Conservation (phyloP, 768 basidiomycete species). For the Boletellus emodensis region DNA sequence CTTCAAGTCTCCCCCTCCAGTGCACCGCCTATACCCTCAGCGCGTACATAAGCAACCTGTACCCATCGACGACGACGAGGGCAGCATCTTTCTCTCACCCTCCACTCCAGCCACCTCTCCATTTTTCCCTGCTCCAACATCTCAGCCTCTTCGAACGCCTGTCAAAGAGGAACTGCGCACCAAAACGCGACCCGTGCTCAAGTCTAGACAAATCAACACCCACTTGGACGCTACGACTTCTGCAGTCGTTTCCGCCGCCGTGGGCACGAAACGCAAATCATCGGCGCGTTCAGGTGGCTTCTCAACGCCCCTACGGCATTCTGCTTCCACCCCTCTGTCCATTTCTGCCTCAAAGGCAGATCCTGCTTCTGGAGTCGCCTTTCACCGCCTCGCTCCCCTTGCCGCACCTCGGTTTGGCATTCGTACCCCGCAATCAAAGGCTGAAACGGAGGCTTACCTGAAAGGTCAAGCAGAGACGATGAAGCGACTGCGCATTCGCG, state of each 20-base stretch:
- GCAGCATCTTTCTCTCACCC: constrained; percentile 53
- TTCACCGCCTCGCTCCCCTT: constrained; percentile 34
- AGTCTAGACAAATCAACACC: constrained; percentile 28
- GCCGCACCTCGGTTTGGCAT: constrained; percentile 28
- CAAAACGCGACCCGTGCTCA: constrained; percentile 41
- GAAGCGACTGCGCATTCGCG: constrained; percentile 57
- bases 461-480: constrained; percentile 60
- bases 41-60: constrained; percentile 34
- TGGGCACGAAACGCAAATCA: constrained; percentile 68
- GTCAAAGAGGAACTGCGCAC: constrained; percentile 47
- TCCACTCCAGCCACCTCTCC: constrained; percentile 37
- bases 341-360: constrained; percentile 34
- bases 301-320: constrained; percentile 55
- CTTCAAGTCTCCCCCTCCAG: constrained; percentile 44
- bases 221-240: constrained; percentile 2
- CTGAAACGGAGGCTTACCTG: constrained; percentile 36
- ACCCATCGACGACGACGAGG: constrained; percentile 52
- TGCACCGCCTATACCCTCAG: constrained; percentile 40
- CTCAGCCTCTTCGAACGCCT: constrained; percentile 57
- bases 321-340: constrained; percentile 37
- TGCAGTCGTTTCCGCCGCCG: constrained; percentile 32
- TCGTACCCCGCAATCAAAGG: constrained; percentile 33
- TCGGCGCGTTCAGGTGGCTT: constrained; percentile 40
- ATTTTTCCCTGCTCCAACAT: constrained; percentile 41
- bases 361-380: constrained; percentile 33